Percentiles rank a stretch among this genome's conserved stretches.
These are phyloP conservation scores for Pseudogymnoascus sp. DNA, from an alignment of 2,329 filamentous ascomycete genomes.

Conservation along the genomic window DNA sequence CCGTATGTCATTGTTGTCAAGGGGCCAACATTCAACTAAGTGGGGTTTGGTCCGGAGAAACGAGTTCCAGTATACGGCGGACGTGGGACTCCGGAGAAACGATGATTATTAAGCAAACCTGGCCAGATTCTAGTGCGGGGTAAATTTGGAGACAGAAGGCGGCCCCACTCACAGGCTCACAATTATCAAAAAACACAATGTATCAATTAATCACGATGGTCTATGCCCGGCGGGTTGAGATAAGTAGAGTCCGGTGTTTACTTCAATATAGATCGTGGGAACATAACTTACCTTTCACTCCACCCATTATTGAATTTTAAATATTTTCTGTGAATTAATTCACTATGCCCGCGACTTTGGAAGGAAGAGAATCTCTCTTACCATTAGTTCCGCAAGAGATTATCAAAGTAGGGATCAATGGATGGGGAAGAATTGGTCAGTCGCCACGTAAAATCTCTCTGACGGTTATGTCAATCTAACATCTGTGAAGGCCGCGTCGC, in stretches of 20 bases:
- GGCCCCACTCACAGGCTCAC: neutral
- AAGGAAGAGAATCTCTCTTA: neutral
- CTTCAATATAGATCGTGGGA: neutral
- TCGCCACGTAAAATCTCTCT: neutral
- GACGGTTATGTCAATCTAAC: neutral
- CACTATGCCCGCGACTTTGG: neutral
- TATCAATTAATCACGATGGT: neutral
- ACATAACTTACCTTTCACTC: neutral
- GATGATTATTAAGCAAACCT: neutral
- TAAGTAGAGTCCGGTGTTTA: neutral
- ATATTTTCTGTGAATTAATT: neutral
- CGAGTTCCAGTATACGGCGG: too few relatives aligned
- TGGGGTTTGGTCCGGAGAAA: neutral
- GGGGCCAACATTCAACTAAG: neutral
- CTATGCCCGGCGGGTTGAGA: neutral
- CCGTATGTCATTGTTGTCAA: neutral
- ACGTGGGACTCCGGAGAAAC: neutral
- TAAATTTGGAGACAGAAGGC: neutral
- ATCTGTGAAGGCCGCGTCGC: slow-evolving; percentile 13
- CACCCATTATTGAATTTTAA: neutral
- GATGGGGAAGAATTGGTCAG: slow-evolving; percentile 15
- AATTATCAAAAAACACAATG: neutral
- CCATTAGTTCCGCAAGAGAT: neutral
- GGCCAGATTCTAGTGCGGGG: neutral
- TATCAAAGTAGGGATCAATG: slow-evolving; percentile 14